Base-by-base conservation (phyloP, 768 basidiomycete genomes). In the Naganishia vishniacii region DNA sequence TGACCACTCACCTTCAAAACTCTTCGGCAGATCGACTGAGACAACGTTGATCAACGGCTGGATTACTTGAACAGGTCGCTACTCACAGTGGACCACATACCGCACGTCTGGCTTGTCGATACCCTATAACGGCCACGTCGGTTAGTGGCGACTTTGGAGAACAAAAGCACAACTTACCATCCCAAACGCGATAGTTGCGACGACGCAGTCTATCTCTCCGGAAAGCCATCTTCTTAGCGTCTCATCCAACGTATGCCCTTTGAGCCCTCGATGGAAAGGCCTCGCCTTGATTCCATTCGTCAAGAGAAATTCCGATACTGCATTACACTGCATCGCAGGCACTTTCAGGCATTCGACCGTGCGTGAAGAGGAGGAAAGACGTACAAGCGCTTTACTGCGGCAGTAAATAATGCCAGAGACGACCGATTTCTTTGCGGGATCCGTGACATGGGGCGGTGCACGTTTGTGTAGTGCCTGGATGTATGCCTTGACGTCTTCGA, bases 31-130 rank as follows among this genome's bases (percentile, higher is more conserved):
- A 59, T 78, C 75, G 41, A 66, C 64, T 65, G 31, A 3, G 28
- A 29, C 28, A 34, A 20, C 28, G 28, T 7, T 29, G 12, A 23
- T 40, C 37, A 44, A 32, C 18, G 20, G 44, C 11, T 42, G 4
- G 12, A 28, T 18, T 40, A 26, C 37, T n/a, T n/a, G n/a, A n/a
- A n/a, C 31, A 16, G 15, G 2, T 3, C 16, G 13, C 26, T 16
- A 32, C 59, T 60, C 59, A 65, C 72, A 78, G 49, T 78, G 78
- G 0, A 78, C 65, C 16, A 78, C 76, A 62, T 78, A 78, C 23
- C 78, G 70, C 9, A 78, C 78, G 64, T 78, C 69, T 3, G 78
- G 65, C 48, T 76, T 73, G 64, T 78, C 78, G 25, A 77, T 73
- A 0, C 77, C 77, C 75, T 75, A 42, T 37, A 11, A 15, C 13